These are phyloP conservation scores for Scheffersomyces stipitis DNA, from an alignment of 805 yeast species.

Conservation along the genomic window DNA sequence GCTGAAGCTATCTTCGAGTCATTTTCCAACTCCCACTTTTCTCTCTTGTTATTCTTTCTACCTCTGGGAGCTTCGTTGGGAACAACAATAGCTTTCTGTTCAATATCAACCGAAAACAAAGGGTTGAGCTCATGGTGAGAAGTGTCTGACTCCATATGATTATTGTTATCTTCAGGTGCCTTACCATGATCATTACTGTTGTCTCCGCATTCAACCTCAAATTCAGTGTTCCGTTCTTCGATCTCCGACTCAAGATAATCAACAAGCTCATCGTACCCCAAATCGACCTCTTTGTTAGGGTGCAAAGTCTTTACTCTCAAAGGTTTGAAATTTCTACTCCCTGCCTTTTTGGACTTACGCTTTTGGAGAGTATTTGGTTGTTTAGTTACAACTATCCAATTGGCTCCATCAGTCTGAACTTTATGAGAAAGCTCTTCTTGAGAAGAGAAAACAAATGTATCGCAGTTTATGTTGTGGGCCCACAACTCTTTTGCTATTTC, in stretches of 20 bases:
- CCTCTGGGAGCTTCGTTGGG: slow-evolving; percentile 82
- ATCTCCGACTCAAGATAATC: slow-evolving; percentile 23
- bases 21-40: slow-evolving; percentile 75
- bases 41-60: slow-evolving; percentile 71
- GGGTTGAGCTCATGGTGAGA: slow-evolving; percentile 9
- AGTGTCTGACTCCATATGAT: slow-evolving; percentile 16
- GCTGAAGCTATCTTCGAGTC: slow-evolving; percentile 64
- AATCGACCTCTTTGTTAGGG: slow-evolving; percentile 65
- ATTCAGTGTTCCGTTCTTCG: slow-evolving; percentile 21
- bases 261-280: slow-evolving; percentile 67
- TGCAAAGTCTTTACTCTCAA: slow-evolving; percentile 66
- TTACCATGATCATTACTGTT: slow-evolving; percentile 7
- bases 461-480: slow-evolving; percentile 79
- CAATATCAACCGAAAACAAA: slow-evolving; percentile 23
- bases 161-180: slow-evolving; percentile 21
- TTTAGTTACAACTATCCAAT: slow-evolving; percentile 75
- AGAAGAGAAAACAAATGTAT: slow-evolving; percentile 38
- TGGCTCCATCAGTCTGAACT: slow-evolving; percentile 70
- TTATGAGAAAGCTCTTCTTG: slow-evolving; percentile 64
- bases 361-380: slow-evolving; percentile 51
- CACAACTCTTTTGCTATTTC: slow-evolving; percentile 67
- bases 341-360: slow-evolving; percentile 27
- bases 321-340: slow-evolving; percentile 64
- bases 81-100: slow-evolving; percentile 64
- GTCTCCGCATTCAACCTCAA: neutral